Evolutionary conservation across 1,284 basidiomycete genomes (phyloP).

Genomic region (Laetiporus sulphureus): DNA sequence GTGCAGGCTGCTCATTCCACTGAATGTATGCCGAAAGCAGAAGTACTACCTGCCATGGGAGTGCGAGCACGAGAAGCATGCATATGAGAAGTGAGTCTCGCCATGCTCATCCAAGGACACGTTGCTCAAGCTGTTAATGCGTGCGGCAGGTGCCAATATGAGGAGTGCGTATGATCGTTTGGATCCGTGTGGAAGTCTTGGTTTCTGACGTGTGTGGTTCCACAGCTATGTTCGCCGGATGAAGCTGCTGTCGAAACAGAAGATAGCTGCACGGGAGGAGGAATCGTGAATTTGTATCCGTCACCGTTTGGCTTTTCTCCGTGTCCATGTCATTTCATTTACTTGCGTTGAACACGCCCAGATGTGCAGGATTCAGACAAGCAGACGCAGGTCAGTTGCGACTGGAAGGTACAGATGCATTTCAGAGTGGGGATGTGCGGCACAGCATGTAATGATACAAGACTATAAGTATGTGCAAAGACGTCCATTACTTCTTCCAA

Average conservation of each 20-base stretch:
- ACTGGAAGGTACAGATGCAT: background rate
- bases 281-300: slow-evolving; percentile 26
- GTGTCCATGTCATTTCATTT: too few species aligned
- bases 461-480: background rate
- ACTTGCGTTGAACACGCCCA: too few species aligned
- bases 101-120: background rate
- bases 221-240: slow-evolving; percentile 77
- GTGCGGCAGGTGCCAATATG: slow-evolving; percentile 73
- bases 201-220: slow-evolving; percentile 10
- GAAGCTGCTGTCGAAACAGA: slow-evolving; percentile 72
- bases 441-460: too few species aligned
- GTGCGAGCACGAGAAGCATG: slow-evolving; percentile 74
- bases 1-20: slow-evolving; percentile 73
- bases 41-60: slow-evolving; percentile 76
- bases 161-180: slow-evolving; percentile 63
- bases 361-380: too few species aligned
- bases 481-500: background rate
- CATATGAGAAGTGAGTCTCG: slow-evolving; percentile 65
- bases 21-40: slow-evolving; percentile 76
- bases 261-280: slow-evolving; percentile 55
- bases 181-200: slow-evolving; percentile 1
- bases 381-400: background rate
- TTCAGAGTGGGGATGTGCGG: background rate
- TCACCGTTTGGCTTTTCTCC: background rate
- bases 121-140: slow-evolving; percentile 7